Conservation (phyloP, 768 basidiomycete genomes). For the Mycena albidolilacea region DNA sequence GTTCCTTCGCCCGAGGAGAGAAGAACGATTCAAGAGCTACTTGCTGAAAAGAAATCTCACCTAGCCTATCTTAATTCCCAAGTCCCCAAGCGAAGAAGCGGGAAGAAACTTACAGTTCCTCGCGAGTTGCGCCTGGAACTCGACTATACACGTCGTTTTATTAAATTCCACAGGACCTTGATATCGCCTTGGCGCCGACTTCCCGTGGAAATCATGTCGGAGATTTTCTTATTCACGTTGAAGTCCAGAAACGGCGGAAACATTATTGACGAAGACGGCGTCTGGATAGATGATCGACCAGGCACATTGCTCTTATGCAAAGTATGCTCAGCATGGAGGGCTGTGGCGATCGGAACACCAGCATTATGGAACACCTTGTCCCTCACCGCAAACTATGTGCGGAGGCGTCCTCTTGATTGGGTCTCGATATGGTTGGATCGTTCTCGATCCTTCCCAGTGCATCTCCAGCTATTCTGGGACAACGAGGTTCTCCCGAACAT, state of each 20-base stretch:
- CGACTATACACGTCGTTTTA: conserved; percentile 22
- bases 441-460: conserved; percentile 25
- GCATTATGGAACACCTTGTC: conserved; percentile 30
- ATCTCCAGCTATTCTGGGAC: conserved; percentile 30
- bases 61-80: conserved; percentile 29
- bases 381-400: background rate
- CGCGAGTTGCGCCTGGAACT: conserved; percentile 34
- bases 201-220: conserved; percentile 27
- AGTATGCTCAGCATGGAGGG: conserved; percentile 30
- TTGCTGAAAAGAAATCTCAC: conserved; percentile 19
- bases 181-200: conserved; percentile 32
- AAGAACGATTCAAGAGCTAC: conserved; percentile 13
- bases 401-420: conserved; percentile 23
- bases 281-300: conserved; percentile 26
- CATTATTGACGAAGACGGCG: background rate
- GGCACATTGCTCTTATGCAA: conserved; percentile 29
- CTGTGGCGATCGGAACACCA: conserved; percentile 27
- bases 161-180: conserved; percentile 31
- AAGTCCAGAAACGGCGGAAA: background rate
- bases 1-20: conserved; percentile 28
- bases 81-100: conserved; percentile 23
- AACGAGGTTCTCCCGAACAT: background rate
- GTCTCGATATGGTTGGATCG: conserved; percentile 35
- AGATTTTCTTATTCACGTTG: conserved; percentile 27
- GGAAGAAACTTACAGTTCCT: conserved; percentile 27